Evolutionary conservation across 352 stramenopile genomes (phyloP).

Genomic region (Elongisporangium anandrum): DNA sequence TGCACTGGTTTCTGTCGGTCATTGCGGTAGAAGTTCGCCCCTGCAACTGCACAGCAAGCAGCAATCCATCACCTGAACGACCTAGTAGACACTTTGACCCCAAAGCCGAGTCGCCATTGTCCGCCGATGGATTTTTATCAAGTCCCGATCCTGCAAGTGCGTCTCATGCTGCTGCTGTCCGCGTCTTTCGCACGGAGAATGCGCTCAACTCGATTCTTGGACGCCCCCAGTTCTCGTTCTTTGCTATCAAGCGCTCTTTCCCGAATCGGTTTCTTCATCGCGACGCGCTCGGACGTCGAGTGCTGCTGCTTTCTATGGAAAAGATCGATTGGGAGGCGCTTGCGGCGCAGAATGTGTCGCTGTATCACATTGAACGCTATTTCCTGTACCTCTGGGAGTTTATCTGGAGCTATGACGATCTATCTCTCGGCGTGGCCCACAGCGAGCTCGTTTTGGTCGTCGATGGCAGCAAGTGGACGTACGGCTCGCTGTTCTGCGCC

Average conservation of each 20-base stretch:
- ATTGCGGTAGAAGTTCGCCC: slow-evolving; percentile 22
- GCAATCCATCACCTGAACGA: background rate
- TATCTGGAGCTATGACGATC: slow-evolving; percentile 40
- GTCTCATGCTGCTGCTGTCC: slow-evolving; percentile 9
- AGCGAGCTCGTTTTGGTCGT: slow-evolving; percentile 28
- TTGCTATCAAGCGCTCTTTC: slow-evolving; percentile 32
- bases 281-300: slow-evolving; percentile 17
- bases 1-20: slow-evolving; percentile 35
- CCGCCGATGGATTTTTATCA: background rate
- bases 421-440: slow-evolving; percentile 15
- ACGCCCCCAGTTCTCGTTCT: slow-evolving; percentile 23
- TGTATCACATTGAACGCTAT: slow-evolving; percentile 24
- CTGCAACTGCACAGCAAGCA: background rate
- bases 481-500: slow-evolving; percentile 18
- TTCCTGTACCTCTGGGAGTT: slow-evolving; percentile 46
- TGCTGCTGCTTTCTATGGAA: slow-evolving; percentile 21
- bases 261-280: slow-evolving; percentile 17
- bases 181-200: slow-evolving; percentile 28
- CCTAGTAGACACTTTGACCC: background rate
- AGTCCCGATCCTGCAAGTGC: background rate
- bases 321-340: slow-evolving; percentile 12
- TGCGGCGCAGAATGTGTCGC: slow-evolving; percentile 18
- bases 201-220: slow-evolving; percentile 33
- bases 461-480: slow-evolving; percentile 23
- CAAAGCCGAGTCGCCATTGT: background rate